A percentile compares a stretch with the other conserved stretches of the same genome.
Conservation (phyloP, 148 eudicot species). For the Fagopyrum esculentum region DNA sequence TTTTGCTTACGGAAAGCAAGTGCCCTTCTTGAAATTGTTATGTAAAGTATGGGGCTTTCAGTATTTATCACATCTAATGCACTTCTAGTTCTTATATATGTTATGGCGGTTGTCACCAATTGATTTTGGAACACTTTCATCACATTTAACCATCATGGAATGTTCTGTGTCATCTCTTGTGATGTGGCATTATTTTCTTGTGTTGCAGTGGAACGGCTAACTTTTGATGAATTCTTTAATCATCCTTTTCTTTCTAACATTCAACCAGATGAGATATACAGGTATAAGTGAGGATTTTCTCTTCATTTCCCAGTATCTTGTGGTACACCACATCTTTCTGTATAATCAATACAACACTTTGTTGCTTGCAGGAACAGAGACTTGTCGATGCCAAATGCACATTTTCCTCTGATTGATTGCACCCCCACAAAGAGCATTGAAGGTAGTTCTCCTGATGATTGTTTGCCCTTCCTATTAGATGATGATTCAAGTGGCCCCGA, state of each 20-base stretch:
- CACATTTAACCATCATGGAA: background rate
- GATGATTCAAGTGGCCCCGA: conserved; percentile 73
- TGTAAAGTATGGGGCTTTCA: background rate
- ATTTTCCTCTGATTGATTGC: conserved; percentile 24
- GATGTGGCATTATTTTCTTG: conserved; percentile 12
- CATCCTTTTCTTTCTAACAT: conserved; percentile 65
- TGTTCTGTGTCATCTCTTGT: conserved; percentile 10
- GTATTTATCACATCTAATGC: background rate
- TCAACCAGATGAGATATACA: conserved; percentile 38
- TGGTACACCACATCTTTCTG: conserved; percentile 1
- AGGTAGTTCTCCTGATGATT: conserved; percentile 66
- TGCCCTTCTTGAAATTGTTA: background rate
- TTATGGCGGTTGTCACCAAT: background rate
- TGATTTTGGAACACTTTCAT: background rate
- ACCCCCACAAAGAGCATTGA: conserved; percentile 34
- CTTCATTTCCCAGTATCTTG: background rate
- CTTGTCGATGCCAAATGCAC: conserved; percentile 31
- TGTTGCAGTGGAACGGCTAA: conserved; percentile 75
- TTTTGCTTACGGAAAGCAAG: background rate
- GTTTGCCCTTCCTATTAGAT: conserved; percentile 67
- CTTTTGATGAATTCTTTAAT: conserved; percentile 92
- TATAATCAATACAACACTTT: conserved; percentile 15
- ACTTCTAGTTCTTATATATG: background rate
- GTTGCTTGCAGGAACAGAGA: conserved; percentile 33
- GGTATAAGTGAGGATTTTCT: conserved; percentile 32